These are phyloP conservation scores for Jatropha multifida DNA, from an alignment of 441 rosid species.

Conservation along the genomic window DNA sequence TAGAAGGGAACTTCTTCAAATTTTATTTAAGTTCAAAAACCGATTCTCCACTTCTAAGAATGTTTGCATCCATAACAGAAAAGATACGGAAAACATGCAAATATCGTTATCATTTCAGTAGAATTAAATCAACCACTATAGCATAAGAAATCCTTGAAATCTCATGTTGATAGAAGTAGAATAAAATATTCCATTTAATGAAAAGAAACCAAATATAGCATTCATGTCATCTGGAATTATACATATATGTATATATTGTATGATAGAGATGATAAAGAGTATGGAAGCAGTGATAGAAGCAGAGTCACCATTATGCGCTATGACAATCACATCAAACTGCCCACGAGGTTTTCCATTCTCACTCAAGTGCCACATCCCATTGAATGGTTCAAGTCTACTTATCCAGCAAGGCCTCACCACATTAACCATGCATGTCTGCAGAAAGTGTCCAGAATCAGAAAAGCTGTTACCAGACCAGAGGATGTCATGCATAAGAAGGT, in stretches of 20 bases:
- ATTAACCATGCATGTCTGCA: conserved; percentile 62
- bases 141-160: conserved; percentile 3
- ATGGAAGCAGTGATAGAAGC: conserved; percentile 11
- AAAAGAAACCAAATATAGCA: conserved; percentile 1
- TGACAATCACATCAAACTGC: conserved; percentile 74
- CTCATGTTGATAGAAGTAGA: not conserved
- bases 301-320: conserved; percentile 88
- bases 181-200: not conserved
- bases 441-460: conserved; percentile 23
- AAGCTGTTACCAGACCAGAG: conserved; percentile 2
- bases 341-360: conserved; percentile 80
- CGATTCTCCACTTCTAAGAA: too few species aligned
- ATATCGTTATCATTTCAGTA: not conserved
- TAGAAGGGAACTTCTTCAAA: not conserved
- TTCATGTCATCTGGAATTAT: not conserved
- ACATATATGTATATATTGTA: not conserved
- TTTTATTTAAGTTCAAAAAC: too few species aligned
- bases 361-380: conserved; percentile 90
- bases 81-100: not conserved
- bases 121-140: not conserved
- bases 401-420: conserved; percentile 95
- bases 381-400: conserved; percentile 75
- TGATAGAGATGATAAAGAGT: not conserved
- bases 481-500: not conserved
- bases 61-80: too few species aligned